Conservation (phyloP, 2,329 filamentous ascomycete species). For the Aspergillus uvarum region DNA sequence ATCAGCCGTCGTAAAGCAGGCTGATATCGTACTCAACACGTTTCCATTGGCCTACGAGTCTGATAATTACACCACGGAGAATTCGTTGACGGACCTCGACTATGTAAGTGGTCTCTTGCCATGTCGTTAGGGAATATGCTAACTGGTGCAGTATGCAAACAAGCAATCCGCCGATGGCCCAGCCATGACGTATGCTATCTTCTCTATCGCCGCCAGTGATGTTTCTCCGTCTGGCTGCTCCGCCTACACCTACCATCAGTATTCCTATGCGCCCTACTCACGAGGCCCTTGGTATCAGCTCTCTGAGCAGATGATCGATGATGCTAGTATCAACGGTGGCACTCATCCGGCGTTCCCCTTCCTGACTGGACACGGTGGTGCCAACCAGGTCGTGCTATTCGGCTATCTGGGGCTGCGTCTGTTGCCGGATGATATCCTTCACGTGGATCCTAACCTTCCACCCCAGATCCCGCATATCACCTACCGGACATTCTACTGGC, state of each 20-base stretch:
- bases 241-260: slow-evolving; percentile 66
- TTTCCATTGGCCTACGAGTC: slow-evolving; percentile 59
- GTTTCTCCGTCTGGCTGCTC: slow-evolving; percentile 67
- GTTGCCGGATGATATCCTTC: slow-evolving; percentile 57
- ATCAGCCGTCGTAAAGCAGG: slow-evolving; percentile 66
- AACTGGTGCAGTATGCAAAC: slow-evolving; percentile 57
- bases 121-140: background rate
- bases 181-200: slow-evolving; percentile 72
- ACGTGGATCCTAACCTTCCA: slow-evolving; percentile 64
- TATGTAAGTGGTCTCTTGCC: slow-evolving; percentile 47
- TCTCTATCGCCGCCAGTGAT: slow-evolving; percentile 65
- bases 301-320: slow-evolving; percentile 67
- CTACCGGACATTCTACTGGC: slow-evolving; percentile 66
- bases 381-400: slow-evolving; percentile 66
- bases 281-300: slow-evolving; percentile 69
- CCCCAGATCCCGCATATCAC: slow-evolving; percentile 62
- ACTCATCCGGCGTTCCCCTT: slow-evolving; percentile 70
- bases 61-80: slow-evolving; percentile 51
- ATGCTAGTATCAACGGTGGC: slow-evolving; percentile 60
- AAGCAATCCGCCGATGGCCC: slow-evolving; percentile 68
- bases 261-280: slow-evolving; percentile 63
- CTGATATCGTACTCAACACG: slow-evolving; percentile 66
- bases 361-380: slow-evolving; percentile 68
- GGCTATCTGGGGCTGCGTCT: slow-evolving; percentile 66
- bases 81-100: slow-evolving; percentile 59